Percentiles rank a stretch among this genome's conserved stretches.
These are phyloP conservation scores for Moniliophthora roreri DNA, from an alignment of 1,284 basidiomycete genomes.

Conservation along the genomic window DNA sequence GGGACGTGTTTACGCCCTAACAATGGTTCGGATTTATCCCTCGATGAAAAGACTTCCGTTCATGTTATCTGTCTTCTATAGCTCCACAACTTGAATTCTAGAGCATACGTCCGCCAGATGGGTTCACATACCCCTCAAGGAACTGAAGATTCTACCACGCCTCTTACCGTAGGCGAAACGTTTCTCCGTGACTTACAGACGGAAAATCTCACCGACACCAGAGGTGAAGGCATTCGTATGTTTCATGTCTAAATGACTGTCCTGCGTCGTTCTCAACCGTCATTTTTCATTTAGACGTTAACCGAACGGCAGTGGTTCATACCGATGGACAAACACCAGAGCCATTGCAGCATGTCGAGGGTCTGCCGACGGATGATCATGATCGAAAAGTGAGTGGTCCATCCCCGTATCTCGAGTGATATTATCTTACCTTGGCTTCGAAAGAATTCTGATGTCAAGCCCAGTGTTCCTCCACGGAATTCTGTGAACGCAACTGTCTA, in stretches of 20 bases:
- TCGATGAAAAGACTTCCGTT: too few species aligned
- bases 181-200: not conserved
- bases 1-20: not conserved
- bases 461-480: too few species aligned
- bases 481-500: too few species aligned
- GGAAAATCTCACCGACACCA: not conserved
- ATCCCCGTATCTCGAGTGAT: not conserved
- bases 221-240: not conserved
- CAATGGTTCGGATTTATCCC: not conserved
- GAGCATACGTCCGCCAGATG: not conserved
- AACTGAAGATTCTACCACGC: not conserved
- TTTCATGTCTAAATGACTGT: not conserved
- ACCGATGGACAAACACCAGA: not conserved
- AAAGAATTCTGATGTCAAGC: too few species aligned
- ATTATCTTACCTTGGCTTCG: too few species aligned
- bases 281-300: not conserved
- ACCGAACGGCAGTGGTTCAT: not conserved
- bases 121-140: not conserved
- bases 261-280: not conserved
- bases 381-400: not conserved
- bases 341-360: too few species aligned
- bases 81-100: constrained; percentile 1
- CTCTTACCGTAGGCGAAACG: not conserved
- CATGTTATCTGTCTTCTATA: not conserved
- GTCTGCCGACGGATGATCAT: not conserved